Evolutionary conservation across 345 rosid genomes (phyloP), one percentile per base, ranked within the genome.

Genomic region (Arabidopsis arenosa): DNA sequence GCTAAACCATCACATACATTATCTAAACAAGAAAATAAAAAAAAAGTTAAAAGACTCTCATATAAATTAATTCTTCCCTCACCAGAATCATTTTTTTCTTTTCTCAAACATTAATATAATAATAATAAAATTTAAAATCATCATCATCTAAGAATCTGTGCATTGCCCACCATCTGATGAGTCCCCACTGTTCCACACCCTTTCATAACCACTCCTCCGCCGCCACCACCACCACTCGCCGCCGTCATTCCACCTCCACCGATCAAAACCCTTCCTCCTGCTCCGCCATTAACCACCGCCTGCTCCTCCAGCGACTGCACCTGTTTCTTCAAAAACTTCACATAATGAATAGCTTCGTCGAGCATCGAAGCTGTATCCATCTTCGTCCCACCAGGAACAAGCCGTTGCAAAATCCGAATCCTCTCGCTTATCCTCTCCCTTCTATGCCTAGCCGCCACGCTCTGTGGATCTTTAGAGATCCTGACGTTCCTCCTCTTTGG

Each of bases 301-400:
- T 82, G 93, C 65, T 88, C 88, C 68, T 93, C 93, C 63, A 93
- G 71, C 2, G 93, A 81, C 56, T 88, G 90, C 66, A 93, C 93
- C 33, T 93, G 97, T 75, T 86, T 88, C 83, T 91, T 93, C 69
- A 93, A 78, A 69, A 93, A 93, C 76, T 91, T 93, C 26, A 93
- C 93, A 54, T 93, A 93, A 78, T 91, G 98, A 53, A 93, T 85
- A 9, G 98, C 97, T 78, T 93, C 97, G 53, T 93, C 98, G 4
- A 93, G 76, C 98, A 93, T 93, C 0, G 97, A 91, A 55, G 97
- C 96, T 15, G 96, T 93, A 77, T 91, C 98, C 98, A 91, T 93
- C 76, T 90, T 93, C 28, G 90, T 93, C 1, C 98, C 97, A n/a
- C 98, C 96, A 0, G 98, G 97, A n/a, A 93, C 98, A n/a, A 93